phyloP scores from a whole-genome alignment of 2,329 filamentous ascomycete genomes.

The Aspergillus quadrilineatus region DNA sequence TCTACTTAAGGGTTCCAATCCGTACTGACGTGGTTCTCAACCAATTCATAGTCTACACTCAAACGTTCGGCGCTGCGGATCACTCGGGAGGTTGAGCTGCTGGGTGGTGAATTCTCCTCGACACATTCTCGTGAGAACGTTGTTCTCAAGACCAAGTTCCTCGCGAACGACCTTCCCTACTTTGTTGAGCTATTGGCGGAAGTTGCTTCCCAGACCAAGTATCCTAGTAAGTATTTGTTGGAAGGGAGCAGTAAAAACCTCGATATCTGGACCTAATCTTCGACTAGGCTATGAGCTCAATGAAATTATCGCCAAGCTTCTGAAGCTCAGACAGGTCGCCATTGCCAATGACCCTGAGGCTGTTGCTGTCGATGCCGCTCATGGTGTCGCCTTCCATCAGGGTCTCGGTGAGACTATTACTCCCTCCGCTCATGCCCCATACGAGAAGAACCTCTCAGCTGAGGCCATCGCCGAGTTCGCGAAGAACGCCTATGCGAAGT shows the following conservation, averaged over 20 bases:
- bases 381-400: slow-evolving; percentile 85
- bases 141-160: slow-evolving; percentile 89
- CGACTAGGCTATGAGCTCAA: slow-evolving; percentile 77
- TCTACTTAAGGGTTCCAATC: slow-evolving; percentile 14
- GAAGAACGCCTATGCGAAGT: slow-evolving; percentile 76
- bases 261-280: slow-evolving; percentile 10
- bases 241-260: neutral
- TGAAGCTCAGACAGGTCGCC: slow-evolving; percentile 75
- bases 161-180: slow-evolving; percentile 93
- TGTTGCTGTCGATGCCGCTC: slow-evolving; percentile 81
- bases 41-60: slow-evolving; percentile 67
- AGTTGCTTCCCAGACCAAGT: slow-evolving; percentile 85
- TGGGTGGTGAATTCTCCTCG: slow-evolving; percentile 83
- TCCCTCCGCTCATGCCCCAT: slow-evolving; percentile 68
- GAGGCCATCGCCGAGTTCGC: slow-evolving; percentile 74
- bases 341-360: slow-evolving; percentile 62
- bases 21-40: neutral
- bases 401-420: slow-evolving; percentile 80
- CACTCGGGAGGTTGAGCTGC: slow-evolving; percentile 88
- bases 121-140: slow-evolving; percentile 93
- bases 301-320: slow-evolving; percentile 77
- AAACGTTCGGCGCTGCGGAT: slow-evolving; percentile 90
- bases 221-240: slow-evolving; percentile 56
- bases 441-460: slow-evolving; percentile 77
- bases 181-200: slow-evolving; percentile 94